A percentile compares a stretch with the other conserved stretches of the same genome.
phyloP scores from a whole-genome alignment of 1,139 yeast species.

The Protomyces pachydermus region DNA sequence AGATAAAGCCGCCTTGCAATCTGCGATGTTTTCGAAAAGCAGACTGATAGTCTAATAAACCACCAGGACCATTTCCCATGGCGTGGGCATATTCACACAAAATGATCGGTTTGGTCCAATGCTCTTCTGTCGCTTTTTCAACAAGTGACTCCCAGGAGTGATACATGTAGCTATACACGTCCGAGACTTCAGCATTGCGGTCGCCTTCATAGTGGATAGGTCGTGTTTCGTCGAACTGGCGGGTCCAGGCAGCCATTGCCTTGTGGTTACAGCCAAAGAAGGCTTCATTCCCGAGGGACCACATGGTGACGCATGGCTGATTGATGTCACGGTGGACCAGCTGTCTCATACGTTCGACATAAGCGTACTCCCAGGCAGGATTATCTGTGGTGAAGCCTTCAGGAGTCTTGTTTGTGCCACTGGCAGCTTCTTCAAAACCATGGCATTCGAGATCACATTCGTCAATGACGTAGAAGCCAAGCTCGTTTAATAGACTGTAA shows the following conservation, averaged over 20 bases:
- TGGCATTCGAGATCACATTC: slow-evolving; percentile 44
- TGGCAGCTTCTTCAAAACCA: slow-evolving; percentile 38
- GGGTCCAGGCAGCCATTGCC: slow-evolving; percentile 38
- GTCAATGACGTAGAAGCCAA: slow-evolving; percentile 42
- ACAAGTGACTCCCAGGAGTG: slow-evolving; percentile 36
- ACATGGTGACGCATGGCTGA: slow-evolving; percentile 41
- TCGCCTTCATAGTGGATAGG: slow-evolving; percentile 43
- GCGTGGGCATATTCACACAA: slow-evolving; percentile 44
- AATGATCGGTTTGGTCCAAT: slow-evolving; percentile 38
- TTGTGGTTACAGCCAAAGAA: slow-evolving; percentile 41
- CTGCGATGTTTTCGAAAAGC: slow-evolving; percentile 38
- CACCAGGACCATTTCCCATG: slow-evolving; percentile 45
- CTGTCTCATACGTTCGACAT: slow-evolving; percentile 40
- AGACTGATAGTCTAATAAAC: slow-evolving; percentile 40
- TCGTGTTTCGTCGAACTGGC: slow-evolving; percentile 36
- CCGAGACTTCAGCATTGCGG: slow-evolving; percentile 36
- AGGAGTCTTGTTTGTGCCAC: slow-evolving; percentile 6
- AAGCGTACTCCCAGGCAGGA: slow-evolving; percentile 39
- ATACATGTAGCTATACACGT: slow-evolving; percentile 41
- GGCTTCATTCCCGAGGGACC: slow-evolving; percentile 44
- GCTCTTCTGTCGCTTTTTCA: slow-evolving; percentile 32
- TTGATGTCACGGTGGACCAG: slow-evolving; percentile 40
- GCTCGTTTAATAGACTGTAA: slow-evolving; percentile 35
- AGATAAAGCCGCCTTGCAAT: slow-evolving; percentile 42
- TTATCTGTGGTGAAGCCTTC: slow-evolving; percentile 38